Base-by-base conservation (phyloP, 2,329 filamentous ascomycete species). In the Penicillium sp. region DNA sequence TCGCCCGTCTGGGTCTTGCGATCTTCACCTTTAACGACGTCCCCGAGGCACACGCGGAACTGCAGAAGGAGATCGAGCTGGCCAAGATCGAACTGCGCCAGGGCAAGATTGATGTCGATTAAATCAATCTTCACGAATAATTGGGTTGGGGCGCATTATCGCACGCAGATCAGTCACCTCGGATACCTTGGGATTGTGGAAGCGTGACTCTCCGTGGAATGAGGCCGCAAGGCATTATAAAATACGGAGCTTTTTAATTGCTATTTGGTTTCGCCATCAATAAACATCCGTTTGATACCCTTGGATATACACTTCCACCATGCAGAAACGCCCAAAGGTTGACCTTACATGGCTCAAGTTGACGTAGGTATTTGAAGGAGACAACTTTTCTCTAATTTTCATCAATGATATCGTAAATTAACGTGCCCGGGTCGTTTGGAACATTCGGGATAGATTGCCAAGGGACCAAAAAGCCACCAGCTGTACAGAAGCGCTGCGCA, bases 1-100 rank as follows among this genome's bases (percentile, higher is more conserved):
- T 99, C 63, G 92, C 89, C 80, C 91, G 92, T 68, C 89, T 99
- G 61, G 95, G 95, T 69, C 90, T 87, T 81, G 95, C 95, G 63
- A 91, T 99, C 68, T 83, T 96, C 73, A 96, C 92, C 56, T 99
- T 99, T 84, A 95, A 96, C 81, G 93, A 98, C 77, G 92, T 96
- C 49, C 93, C 93, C 54, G 85, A 91, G 61, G 95, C 95, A 52
- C 90, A 98, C 78, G 86, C 88, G 73, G 93, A 97, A 78, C 81
- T 99, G 68, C 92, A 95, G 83, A 81, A 80, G 68, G 90, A 98
- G 89, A 96, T 81, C 88, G 72, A 72, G 72, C 73, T 65, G 55
- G 75, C 77, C 57, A 77, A 76, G 66, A 67, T 73, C 50, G 74
- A 78, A 54, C 64, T 80, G 67, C 74, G 77, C 59, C 63, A 67